Evolutionary conservation across 2,329 filamentous ascomycete genomes (phyloP).

Genomic region (Phyllosticta ampelicida): DNA sequence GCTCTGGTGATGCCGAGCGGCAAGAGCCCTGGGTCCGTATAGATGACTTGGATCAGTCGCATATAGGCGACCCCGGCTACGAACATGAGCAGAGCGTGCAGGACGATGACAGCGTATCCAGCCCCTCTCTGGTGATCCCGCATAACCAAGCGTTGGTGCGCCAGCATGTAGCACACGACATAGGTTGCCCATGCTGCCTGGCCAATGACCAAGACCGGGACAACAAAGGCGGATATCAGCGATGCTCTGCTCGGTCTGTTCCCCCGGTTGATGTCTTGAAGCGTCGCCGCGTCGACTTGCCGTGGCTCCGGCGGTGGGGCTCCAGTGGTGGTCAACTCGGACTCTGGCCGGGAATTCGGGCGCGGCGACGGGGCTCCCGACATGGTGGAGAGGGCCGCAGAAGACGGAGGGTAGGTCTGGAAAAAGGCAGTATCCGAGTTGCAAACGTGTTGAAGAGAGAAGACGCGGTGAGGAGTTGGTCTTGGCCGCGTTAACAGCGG

Average conservation of each 20-base stretch:
- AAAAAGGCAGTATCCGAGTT: background rate
- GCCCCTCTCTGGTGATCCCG: conserved; percentile 38
- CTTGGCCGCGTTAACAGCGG: background rate
- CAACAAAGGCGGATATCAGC: conserved; percentile 53
- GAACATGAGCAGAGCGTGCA: conserved; percentile 63
- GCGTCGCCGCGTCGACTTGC: background rate
- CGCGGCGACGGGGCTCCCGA: background rate
- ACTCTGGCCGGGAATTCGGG: background rate
- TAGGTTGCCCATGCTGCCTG: conserved; percentile 61
- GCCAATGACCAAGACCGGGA: conserved; percentile 59
- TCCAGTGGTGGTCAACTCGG: background rate
- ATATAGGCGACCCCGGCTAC: conserved; percentile 58
- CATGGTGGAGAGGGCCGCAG: background rate
- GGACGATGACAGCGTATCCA: conserved; percentile 57
- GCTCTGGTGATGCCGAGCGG: conserved; percentile 29
- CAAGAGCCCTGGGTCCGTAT: conserved; percentile 61
- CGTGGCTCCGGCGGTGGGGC: background rate
- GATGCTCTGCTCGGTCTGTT: conserved; percentile 18
- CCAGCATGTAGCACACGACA: conserved; percentile 46
- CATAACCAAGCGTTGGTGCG: conserved; percentile 25
- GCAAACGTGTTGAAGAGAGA: background rate
- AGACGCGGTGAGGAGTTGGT: background rate
- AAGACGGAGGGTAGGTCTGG: background rate
- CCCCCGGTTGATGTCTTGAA: background rate
- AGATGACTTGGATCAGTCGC: conserved; percentile 58